Conservation (phyloP, 1,284 basidiomycete species). For the Ganoderma boninense region DNA sequence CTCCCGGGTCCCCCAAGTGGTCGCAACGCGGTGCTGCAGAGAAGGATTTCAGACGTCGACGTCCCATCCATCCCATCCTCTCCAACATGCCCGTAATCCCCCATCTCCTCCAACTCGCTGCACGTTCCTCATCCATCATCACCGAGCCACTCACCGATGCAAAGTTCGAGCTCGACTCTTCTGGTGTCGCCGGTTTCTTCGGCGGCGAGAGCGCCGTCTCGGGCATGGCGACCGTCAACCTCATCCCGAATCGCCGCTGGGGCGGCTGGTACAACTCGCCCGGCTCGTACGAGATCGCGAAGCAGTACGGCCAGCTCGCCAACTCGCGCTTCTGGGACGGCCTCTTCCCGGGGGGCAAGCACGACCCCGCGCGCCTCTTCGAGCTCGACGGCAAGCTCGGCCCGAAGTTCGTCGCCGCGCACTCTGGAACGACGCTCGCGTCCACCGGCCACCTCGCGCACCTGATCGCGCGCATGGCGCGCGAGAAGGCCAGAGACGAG, state of each 20-base stretch:
- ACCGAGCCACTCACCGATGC: conserved; percentile 15
- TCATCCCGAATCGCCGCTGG: conserved; percentile 29
- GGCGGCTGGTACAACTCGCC: conserved; percentile 33
- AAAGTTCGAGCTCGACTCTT: conserved; percentile 30
- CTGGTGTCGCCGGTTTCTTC: conserved; percentile 33
- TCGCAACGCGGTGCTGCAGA: not conserved
- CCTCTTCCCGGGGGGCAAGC: conserved; percentile 29
- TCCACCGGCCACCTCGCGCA: conserved; percentile 28
- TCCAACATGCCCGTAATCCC: conserved; percentile 13
- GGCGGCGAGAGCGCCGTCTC: conserved; percentile 30
- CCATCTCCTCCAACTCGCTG: conserved; percentile 11
- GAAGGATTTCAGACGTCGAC: not conserved
- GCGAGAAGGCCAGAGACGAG: not conserved
- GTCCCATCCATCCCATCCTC: not conserved
- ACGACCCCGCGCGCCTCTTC: conserved; percentile 32
- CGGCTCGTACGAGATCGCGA: conserved; percentile 31
- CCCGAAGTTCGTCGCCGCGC: conserved; percentile 27
- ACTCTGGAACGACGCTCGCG: conserved; percentile 27
- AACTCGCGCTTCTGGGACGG: conserved; percentile 33
- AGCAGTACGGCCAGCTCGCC: conserved; percentile 32
- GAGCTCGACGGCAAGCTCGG: conserved; percentile 29
- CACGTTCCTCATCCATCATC: conserved; percentile 4
- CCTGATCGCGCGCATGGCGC: conserved; percentile 26
- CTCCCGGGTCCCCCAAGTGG: not conserved
- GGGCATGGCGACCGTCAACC: conserved; percentile 32